Percentiles rank a stretch among this genome's conserved stretches.
Evolutionary conservation across 768 basidiomycete genomes (phyloP).

Genomic region (Mycena polygramma): DNA sequence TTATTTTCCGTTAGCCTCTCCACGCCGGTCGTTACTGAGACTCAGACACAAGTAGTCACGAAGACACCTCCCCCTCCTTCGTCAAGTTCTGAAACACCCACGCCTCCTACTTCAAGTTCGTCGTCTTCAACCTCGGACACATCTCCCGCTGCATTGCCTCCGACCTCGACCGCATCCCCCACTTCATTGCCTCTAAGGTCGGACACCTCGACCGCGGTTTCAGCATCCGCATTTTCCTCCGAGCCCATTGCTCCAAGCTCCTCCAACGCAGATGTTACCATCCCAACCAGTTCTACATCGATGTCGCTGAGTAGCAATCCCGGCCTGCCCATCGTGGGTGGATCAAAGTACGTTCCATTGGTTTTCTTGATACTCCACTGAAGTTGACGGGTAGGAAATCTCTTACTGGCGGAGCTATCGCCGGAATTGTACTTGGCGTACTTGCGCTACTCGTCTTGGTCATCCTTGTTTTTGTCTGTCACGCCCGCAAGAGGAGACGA

Average conservation of each 20-base stretch:
- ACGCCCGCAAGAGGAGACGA: not conserved
- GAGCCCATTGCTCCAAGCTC: not conserved
- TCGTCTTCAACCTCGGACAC: no score
- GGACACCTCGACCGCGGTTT: no score
- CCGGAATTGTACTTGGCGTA: not conserved
- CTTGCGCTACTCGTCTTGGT: not conserved
- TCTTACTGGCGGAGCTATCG: conserved; percentile 2
- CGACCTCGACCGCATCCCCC: no score
- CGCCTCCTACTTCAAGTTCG: no score
- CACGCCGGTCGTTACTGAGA: not conserved
- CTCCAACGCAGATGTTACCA: not conserved
- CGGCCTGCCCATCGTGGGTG: not conserved
- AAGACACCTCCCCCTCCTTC: not conserved
- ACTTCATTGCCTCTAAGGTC: not conserved
- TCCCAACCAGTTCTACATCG: not conserved
- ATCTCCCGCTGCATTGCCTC: no score
- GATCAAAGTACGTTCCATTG: not conserved
- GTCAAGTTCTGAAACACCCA: not conserved
- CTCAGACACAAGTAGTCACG: conserved; percentile 5
- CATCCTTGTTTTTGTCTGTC: not conserved
- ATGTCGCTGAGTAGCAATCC: not conserved
- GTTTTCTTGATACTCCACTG: no score
- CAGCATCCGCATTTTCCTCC: not conserved
- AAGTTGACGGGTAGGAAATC: not conserved
- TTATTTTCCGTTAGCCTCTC: not conserved